Evolutionary conservation across 2,329 filamentous ascomycete species (phyloP).

Genomic region (Pseudogymnoascus sp.): DNA sequence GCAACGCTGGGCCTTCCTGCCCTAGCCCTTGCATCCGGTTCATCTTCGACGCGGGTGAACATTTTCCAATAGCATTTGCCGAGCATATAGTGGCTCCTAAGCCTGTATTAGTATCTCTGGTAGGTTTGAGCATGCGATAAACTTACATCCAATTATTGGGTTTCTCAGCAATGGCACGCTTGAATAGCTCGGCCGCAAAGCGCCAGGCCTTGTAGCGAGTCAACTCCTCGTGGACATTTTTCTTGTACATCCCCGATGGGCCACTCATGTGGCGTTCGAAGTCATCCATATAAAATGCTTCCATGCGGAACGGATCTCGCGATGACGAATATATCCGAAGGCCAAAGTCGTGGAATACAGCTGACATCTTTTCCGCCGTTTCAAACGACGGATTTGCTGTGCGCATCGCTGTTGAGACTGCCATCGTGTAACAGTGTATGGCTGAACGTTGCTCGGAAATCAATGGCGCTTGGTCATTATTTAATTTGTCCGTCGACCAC

Average conservation of each 20-base stretch:
- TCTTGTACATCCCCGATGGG: slow-evolving; percentile 47
- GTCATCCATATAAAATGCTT: slow-evolving; percentile 54
- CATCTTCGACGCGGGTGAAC: slow-evolving; percentile 39
- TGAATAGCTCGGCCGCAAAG: slow-evolving; percentile 53
- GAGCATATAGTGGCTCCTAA: slow-evolving; percentile 56
- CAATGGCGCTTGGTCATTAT: slow-evolving; percentile 28
- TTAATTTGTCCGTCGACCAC: slow-evolving; percentile 34
- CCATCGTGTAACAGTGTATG: slow-evolving; percentile 49
- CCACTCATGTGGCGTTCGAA: slow-evolving; percentile 51
- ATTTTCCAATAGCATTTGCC: slow-evolving; percentile 69
- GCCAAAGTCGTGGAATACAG: slow-evolving; percentile 61
- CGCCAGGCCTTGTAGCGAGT: slow-evolving; percentile 54
- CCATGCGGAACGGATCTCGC: slow-evolving; percentile 59
- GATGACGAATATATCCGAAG: slow-evolving; percentile 61
- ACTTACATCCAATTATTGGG: slow-evolving; percentile 55
- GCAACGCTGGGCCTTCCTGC: slow-evolving; percentile 26
- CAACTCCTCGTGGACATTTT: slow-evolving; percentile 47
- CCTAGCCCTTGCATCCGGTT: slow-evolving; percentile 30
- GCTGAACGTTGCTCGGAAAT: slow-evolving; percentile 27
- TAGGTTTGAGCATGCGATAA: not conserved
- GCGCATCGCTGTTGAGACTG: slow-evolving; percentile 51
- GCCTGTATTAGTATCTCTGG: slow-evolving; percentile 14
- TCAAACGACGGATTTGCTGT: slow-evolving; percentile 45
- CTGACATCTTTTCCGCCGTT: slow-evolving; percentile 48
- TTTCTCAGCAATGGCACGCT: slow-evolving; percentile 47